Conservation (phyloP, 2,329 filamentous ascomycete genomes). For the Geoglossum cookeanum region DNA sequence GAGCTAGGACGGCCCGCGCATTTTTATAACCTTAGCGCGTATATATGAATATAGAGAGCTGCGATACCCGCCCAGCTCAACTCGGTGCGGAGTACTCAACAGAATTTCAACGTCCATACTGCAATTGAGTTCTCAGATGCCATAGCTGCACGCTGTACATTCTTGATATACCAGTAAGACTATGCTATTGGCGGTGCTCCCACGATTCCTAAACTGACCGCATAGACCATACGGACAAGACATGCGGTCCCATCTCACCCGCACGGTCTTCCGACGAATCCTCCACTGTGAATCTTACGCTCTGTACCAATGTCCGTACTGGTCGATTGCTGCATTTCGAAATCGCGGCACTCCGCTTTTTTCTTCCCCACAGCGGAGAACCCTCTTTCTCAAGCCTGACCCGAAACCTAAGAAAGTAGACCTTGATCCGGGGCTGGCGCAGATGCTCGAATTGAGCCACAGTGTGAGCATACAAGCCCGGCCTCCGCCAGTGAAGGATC, state of each 20-base stretch:
- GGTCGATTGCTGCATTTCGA: conserved; percentile 20
- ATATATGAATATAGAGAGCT: too few species aligned
- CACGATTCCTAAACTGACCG: background rate
- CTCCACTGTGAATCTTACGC: conserved; percentile 24
- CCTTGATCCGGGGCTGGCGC: conserved; percentile 50
- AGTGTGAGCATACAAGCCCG: conserved; percentile 43
- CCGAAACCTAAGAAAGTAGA: conserved; percentile 40
- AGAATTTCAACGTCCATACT: background rate
- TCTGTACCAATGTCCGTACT: conserved; percentile 13
- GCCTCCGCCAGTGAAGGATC: conserved; percentile 40
- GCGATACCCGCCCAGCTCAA: too few species aligned
- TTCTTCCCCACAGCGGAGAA: conserved; percentile 22
- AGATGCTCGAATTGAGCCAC: conserved; percentile 48
- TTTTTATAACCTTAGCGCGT: too few species aligned
- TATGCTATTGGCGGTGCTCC: background rate
- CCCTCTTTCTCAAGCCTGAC: conserved; percentile 42
- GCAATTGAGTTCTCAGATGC: background rate
- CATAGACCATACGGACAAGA: conserved; percentile 1
- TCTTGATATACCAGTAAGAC: too few species aligned
- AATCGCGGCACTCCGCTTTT: conserved; percentile 17
- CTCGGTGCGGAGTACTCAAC: background rate
- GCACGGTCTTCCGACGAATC: conserved; percentile 25
- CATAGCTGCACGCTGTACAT: background rate
- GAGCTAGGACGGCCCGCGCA: too few species aligned
- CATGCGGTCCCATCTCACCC: conserved; percentile 27